Conservation (phyloP, 2,329 filamentous ascomycete species). For the Zymoseptoria brevis region DNA sequence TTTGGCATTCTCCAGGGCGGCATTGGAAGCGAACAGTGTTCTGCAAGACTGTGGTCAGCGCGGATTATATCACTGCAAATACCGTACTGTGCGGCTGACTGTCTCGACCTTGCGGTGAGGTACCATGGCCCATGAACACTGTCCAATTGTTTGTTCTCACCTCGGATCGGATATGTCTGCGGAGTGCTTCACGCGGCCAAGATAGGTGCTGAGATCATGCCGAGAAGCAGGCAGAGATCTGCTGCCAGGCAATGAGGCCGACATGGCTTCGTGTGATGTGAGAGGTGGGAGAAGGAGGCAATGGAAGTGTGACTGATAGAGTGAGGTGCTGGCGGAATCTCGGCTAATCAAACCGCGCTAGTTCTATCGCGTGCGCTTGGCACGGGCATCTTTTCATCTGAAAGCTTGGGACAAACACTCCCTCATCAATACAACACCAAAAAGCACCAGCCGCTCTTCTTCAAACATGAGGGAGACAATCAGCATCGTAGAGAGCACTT, state of each 20-base stretch:
- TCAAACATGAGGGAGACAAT: too few relatives aligned
- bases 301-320: background rate
- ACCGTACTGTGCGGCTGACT: background rate
- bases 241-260: slow-evolving; percentile 53
- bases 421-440: background rate
- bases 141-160: slow-evolving; percentile 49
- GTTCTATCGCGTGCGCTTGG: background rate
- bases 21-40: slow-evolving; percentile 71
- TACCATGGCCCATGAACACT: background rate
- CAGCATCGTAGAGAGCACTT: background rate
- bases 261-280: slow-evolving; percentile 39
- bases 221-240: slow-evolving; percentile 85
- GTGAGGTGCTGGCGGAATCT: background rate
- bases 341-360: background rate
- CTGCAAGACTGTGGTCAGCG: slow-evolving; percentile 42
- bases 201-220: slow-evolving; percentile 88
- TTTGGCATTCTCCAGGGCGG: slow-evolving; percentile 81
- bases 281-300: background rate
- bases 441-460: background rate
- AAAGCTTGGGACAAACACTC: background rate
- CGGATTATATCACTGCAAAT: background rate
- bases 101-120: background rate
- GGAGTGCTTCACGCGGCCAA: slow-evolving; percentile 85
- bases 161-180: slow-evolving; percentile 88
- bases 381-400: background rate